These are phyloP conservation scores for Acanthamoeba healyi DNA, from an alignment of 208 protist species.

Conservation along the genomic window DNA sequence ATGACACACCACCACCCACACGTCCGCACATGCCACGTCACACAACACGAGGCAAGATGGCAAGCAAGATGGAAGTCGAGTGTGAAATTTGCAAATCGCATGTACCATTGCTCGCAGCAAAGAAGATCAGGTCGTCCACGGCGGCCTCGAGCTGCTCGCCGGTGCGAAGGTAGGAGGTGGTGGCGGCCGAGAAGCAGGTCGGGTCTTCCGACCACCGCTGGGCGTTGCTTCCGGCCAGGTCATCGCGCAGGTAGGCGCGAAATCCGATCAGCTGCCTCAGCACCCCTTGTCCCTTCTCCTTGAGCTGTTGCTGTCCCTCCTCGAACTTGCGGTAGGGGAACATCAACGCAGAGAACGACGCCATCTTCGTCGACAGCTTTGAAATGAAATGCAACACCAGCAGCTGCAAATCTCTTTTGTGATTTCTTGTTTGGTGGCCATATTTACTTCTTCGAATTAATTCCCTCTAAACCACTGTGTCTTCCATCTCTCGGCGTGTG, in stretches of 20 bases:
- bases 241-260: neutral
- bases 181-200: conserved; percentile 13
- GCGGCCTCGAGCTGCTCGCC: neutral
- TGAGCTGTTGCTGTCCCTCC: neutral
- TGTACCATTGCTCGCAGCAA: conserved; percentile 5
- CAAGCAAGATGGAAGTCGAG: neutral
- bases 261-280: conserved; percentile 27
- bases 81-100: neutral
- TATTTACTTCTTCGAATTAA: too few species aligned
- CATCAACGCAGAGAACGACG: neutral
- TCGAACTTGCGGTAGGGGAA: neutral
- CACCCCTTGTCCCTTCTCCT: neutral
- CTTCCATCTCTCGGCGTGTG: too few species aligned
- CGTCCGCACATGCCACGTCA: too few species aligned
- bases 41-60: neutral
- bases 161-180: conserved; percentile 4
- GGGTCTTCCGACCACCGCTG: neutral
- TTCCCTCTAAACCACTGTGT: too few species aligned
- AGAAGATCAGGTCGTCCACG: neutral
- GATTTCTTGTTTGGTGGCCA: too few species aligned
- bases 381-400: too few species aligned
- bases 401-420: too few species aligned
- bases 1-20: too few species aligned
- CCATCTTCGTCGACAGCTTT: too few species aligned
- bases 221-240: neutral